Evolutionary conservation across 176 grass and related monocot species (phyloP).

Genomic region (Carex cristatella): DNA sequence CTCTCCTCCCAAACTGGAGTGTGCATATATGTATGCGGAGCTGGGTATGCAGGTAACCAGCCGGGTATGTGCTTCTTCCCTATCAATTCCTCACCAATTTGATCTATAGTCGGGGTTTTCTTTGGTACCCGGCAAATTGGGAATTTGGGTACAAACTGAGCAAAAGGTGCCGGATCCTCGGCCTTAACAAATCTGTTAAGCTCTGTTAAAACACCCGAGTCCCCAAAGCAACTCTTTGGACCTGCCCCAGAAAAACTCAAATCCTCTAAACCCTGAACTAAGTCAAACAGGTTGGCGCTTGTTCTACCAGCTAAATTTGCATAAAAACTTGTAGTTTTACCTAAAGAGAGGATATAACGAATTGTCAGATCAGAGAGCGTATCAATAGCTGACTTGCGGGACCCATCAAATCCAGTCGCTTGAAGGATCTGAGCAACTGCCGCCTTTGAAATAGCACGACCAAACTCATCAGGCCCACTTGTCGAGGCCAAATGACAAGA

Average conservation of each 20-base stretch:
- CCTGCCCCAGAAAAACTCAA: slow-evolving; percentile 21
- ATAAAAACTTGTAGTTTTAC: slow-evolving; percentile 40
- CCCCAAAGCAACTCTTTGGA: slow-evolving; percentile 27
- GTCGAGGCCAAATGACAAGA: neutral
- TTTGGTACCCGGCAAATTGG: slow-evolving; percentile 26
- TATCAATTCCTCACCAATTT: slow-evolving; percentile 23
- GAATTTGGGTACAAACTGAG: slow-evolving; percentile 34
- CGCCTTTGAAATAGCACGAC: slow-evolving; percentile 34
- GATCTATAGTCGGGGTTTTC: slow-evolving; percentile 28
- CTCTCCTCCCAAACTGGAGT: slow-evolving; percentile 27
- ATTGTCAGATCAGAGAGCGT: slow-evolving; percentile 39
- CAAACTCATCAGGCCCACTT: slow-evolving; percentile 34
- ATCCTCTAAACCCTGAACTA: slow-evolving; percentile 45
- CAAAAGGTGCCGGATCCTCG: slow-evolving; percentile 24
- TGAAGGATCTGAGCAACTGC: slow-evolving; percentile 46
- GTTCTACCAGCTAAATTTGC: slow-evolving; percentile 51
- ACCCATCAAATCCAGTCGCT: slow-evolving; percentile 33
- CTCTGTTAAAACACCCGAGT: slow-evolving; percentile 35
- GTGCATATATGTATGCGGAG: slow-evolving; percentile 34
- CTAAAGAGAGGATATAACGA: slow-evolving; percentile 37
- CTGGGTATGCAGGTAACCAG: slow-evolving; percentile 48
- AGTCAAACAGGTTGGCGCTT: slow-evolving; percentile 38
- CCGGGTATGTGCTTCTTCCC: slow-evolving; percentile 42
- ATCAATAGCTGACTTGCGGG: slow-evolving; percentile 33
- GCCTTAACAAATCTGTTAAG: slow-evolving; percentile 33